Conservation (phyloP, 2,329 filamentous ascomycete genomes). For the Cladophialophora bantiana region DNA sequence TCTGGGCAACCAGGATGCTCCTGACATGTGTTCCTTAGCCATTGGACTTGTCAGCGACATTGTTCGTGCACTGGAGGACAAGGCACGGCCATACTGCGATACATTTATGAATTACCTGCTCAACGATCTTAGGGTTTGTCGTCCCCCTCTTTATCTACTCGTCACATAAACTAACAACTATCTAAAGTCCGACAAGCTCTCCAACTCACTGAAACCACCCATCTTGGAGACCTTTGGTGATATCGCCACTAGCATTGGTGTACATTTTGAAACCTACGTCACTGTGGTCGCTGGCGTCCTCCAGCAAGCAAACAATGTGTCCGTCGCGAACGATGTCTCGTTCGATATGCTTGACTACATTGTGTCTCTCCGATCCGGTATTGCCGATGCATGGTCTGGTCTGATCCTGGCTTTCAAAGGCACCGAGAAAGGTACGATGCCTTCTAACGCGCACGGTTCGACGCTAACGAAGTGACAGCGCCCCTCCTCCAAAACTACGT, state of each 20-base stretch:
- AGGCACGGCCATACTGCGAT: slow-evolving; percentile 94
- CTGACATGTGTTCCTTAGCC: slow-evolving; percentile 91
- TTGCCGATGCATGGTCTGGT: slow-evolving; percentile 99
- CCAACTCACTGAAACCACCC: slow-evolving; percentile 96
- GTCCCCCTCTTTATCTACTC: slow-evolving; percentile 56
- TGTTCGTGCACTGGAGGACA: slow-evolving; percentile 85
- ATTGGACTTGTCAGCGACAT: slow-evolving; percentile 98
- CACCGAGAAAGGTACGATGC: slow-evolving; percentile 53
- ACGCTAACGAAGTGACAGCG: slow-evolving; percentile 31
- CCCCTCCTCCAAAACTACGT: slow-evolving; percentile 75
- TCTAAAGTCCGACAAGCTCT: slow-evolving; percentile 75
- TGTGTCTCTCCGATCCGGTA: slow-evolving; percentile 90
- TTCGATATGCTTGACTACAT: slow-evolving; percentile 98
- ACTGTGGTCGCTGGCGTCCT: slow-evolving; percentile 91
- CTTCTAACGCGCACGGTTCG: slow-evolving; percentile 17
- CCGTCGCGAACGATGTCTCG: slow-evolving; percentile 76
- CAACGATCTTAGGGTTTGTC: slow-evolving; percentile 73
- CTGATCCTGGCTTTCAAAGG: slow-evolving; percentile 93
- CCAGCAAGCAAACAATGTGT: slow-evolving; percentile 88
- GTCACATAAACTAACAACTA: slow-evolving; percentile 44
- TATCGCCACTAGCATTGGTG: slow-evolving; percentile 91
- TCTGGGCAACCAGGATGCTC: slow-evolving; percentile 93
- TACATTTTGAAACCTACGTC: slow-evolving; percentile 91
- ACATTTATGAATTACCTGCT: slow-evolving; percentile 98
- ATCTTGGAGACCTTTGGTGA: slow-evolving; percentile 98